Percentiles rank a stretch among this genome's conserved stretches.
phyloP scores from a whole-genome alignment of 1,284 basidiomycete genomes.

The Omphalotus olearius region DNA sequence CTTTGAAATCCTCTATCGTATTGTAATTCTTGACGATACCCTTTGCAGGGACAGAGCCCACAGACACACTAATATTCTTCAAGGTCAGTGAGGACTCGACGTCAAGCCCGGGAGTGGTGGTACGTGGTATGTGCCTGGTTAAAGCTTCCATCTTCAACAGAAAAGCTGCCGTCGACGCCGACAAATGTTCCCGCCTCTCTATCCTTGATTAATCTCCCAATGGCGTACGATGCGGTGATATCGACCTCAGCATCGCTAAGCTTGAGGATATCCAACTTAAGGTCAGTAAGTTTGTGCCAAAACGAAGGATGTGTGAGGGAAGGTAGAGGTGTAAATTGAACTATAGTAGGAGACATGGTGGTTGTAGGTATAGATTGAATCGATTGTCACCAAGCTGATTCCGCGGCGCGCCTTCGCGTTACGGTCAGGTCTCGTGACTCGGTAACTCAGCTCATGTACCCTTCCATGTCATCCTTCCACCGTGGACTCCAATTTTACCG shows the following conservation, averaged over 20 bases:
- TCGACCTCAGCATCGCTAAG: constrained; percentile 74
- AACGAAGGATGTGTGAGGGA: constrained; percentile 88
- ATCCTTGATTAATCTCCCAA: constrained; percentile 73
- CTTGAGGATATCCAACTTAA: constrained; percentile 90
- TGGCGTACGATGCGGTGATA: constrained; percentile 65
- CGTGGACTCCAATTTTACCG: too few species aligned
- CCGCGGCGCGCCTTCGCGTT: too few species aligned
- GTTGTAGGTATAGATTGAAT: background rate
- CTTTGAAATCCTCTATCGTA: constrained; percentile 94
- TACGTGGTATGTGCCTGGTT: constrained; percentile 8
- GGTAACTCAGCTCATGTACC: background rate
- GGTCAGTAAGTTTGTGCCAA: constrained; percentile 86
- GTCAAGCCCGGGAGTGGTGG: background rate
- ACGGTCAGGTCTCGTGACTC: background rate
- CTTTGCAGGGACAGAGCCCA: constrained; percentile 36
- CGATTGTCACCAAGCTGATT: background rate
- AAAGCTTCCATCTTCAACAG: constrained; percentile 14
- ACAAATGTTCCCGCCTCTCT: constrained; percentile 61
- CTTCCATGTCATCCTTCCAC: constrained; percentile 1
- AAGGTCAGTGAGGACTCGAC: constrained; percentile 6
- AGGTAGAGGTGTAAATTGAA: constrained; percentile 86
- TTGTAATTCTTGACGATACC: constrained; percentile 92
- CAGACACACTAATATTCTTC: constrained; percentile 29
- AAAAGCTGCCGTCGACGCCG: constrained; percentile 38
- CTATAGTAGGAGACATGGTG: constrained; percentile 39